Evolutionary conservation across 352 stramenopile species (phyloP).

Genomic region (Thraustochytrium sp.): DNA sequence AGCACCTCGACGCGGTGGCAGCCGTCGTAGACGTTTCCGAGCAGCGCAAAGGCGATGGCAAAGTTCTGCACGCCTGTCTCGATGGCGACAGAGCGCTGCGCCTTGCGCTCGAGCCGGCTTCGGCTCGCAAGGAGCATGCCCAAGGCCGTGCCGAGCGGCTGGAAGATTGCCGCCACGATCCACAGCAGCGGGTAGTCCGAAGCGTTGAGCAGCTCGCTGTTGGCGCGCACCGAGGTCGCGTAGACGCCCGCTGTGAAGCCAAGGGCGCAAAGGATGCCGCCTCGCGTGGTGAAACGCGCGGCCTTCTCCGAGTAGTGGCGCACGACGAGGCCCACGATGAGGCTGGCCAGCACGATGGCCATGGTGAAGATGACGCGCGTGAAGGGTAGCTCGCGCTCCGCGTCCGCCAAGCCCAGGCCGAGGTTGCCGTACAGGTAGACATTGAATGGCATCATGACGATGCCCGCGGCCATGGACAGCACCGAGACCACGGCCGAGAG

Average conservation of each 20-base stretch:
- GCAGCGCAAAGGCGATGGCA: background rate
- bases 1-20: background rate
- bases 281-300: background rate
- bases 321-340: background rate
- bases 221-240: background rate
- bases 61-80: conserved; percentile 41
- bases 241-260: background rate
- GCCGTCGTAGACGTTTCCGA: background rate
- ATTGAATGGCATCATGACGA: conserved; percentile 25
- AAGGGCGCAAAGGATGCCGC: background rate
- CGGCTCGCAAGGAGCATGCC: background rate
- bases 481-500: conserved; percentile 79
- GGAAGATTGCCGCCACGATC: background rate
- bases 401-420: background rate
- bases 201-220: background rate
- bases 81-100: background rate
- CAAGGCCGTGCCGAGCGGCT: background rate
- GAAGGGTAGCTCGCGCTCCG: background rate
- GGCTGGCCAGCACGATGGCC: background rate
- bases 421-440: conserved; percentile 9
- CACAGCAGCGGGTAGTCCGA: background rate
- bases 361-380: background rate
- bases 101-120: background rate
- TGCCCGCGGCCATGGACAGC: conserved; percentile 42
- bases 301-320: background rate